A percentile compares a stretch with the other conserved stretches of the same genome.
phyloP scores from a whole-genome alignment of 129 eudicot species.

The Sambucus nigra region DNA sequence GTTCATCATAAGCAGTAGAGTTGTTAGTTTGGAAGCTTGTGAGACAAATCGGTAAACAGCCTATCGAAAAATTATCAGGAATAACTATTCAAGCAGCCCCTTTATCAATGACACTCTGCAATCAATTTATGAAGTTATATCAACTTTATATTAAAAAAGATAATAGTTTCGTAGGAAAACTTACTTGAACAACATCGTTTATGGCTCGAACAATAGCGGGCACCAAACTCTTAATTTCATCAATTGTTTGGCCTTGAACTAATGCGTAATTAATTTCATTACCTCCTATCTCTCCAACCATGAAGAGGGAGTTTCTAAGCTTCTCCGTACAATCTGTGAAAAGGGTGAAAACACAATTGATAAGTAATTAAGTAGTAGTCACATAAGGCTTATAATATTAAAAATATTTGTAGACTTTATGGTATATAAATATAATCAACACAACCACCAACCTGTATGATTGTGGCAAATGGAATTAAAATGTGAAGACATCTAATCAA shows the following conservation, averaged over 20 bases:
- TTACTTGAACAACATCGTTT: background rate
- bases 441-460: background rate
- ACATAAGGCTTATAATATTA: background rate
- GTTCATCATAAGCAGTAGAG: conserved; percentile 3
- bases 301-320: conserved; percentile 4
- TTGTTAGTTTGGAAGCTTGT: background rate
- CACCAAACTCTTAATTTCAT: background rate
- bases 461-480: conserved; percentile 11
- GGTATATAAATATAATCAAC: too few species aligned
- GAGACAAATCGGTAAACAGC: background rate
- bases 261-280: conserved; percentile 12
- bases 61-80: conserved; percentile 10
- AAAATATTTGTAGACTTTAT: background rate
- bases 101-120: background rate
- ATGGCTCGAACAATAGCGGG: conserved; percentile 8
- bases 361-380: background rate
- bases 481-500: conserved; percentile 14
- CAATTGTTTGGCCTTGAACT: background rate
- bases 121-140: background rate
- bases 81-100: conserved; percentile 7
- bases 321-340: background rate
- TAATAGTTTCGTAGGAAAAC: background rate
- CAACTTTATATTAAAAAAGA: too few species aligned
- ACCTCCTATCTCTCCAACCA: conserved; percentile 16
- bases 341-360: background rate